Evolutionary conservation across 805 yeast species (phyloP).

Genomic region (Candida chilensis): DNA sequence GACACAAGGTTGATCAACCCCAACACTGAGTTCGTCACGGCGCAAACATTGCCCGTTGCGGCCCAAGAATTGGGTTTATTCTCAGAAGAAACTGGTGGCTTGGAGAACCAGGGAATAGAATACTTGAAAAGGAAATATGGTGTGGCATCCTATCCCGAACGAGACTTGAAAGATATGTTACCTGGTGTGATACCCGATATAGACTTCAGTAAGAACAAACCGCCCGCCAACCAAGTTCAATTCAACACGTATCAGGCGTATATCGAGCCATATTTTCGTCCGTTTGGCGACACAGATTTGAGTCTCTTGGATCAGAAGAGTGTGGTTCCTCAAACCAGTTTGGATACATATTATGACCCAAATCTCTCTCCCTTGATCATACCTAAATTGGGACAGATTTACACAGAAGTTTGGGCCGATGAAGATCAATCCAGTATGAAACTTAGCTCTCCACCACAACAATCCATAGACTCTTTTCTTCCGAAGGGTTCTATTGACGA

Average conservation of each 20-base stretch:
- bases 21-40: constrained; percentile 62
- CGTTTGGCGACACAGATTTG: constrained; percentile 73
- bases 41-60: constrained; percentile 59
- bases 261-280: constrained; percentile 78
- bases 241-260: constrained; percentile 80
- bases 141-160: constrained; percentile 83
- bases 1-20: constrained; percentile 63
- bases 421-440: constrained; percentile 52
- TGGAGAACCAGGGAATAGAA: constrained; percentile 64
- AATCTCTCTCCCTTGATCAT: constrained; percentile 62
- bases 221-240: constrained; percentile 83
- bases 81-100: constrained; percentile 47
- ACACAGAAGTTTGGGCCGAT: constrained; percentile 79
- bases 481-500: constrained; percentile 56
- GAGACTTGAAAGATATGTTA: constrained; percentile 61
- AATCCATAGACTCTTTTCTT: constrained; percentile 26
- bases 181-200: constrained; percentile 87
- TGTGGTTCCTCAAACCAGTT: constrained; percentile 40
- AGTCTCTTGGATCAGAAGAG: constrained; percentile 57
- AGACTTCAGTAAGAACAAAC: constrained; percentile 75
- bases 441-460: constrained; percentile 39
- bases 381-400: constrained; percentile 79
- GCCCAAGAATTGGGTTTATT: constrained; percentile 61
- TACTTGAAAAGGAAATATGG: constrained; percentile 69
- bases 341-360: constrained; percentile 43